Base-by-base conservation (phyloP, 1,139 yeast genomes). In the Diutina sp. region DNA sequence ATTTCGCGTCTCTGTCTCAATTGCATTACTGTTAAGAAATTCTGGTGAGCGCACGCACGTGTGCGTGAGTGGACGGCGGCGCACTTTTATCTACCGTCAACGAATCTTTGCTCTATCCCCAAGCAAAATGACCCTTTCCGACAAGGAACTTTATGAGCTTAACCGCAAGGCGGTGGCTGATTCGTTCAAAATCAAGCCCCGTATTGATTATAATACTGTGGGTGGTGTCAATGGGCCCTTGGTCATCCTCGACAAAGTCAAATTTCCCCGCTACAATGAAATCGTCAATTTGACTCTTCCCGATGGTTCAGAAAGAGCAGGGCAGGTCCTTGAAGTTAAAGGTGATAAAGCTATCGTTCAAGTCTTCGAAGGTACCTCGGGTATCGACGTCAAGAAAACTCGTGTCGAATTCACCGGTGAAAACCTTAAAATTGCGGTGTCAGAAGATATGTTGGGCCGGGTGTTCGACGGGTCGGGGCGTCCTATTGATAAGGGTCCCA, bases 391-490 rank as follows among this genome's bases (percentile, higher is more conserved):
- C 61, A 90, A 93, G 75, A 93, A 91, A 76, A 93, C 99, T 56
- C 81, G 90, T 60, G 97, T 95, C 59, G 98, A 95, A 73, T 93
- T 93, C 74, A 91, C 99, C 46, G 99, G 99, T 59, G 84, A 93
- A 69, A 88, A 83, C 71, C 79, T 93, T 79, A 88, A 86, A 71
- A 90, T 93, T 62, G 88, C 99, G 41, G 99, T 93, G 45, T 87
- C 96, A 58, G 99, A 95, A 73, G 99, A 93, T 69, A 87, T 90
- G 80, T 79, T 93, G 69, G 99, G 99, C 62, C 88, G 99, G 78
- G 89, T 93, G 62, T 93, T 93, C 70, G 97, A 93, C 74, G 99
- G 99, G 70, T 90, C 98, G 41, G 99, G 99, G 74, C 85, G 96
- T 73, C 96, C 99, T 59, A 91, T 90, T 66, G 99, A 93, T 72